Base-by-base conservation (phyloP, 257 asterid genomes). In the Rehmannia glutinosa region DNA sequence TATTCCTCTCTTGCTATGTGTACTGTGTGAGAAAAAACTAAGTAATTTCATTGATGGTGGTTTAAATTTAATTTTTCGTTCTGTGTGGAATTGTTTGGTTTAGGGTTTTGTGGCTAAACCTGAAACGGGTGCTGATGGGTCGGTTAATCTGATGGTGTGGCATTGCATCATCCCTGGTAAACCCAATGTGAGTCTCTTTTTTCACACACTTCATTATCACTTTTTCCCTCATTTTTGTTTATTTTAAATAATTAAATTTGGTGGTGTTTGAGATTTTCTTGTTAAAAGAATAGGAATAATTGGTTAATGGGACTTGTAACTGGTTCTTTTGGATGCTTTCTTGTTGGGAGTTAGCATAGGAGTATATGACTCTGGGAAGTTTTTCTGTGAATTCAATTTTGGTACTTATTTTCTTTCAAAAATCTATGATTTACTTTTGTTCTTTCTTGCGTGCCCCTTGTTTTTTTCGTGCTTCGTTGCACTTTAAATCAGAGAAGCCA, bases 41-140 rank as follows among this genome's bases (percentile, higher is more conserved):
- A 1, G 24, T 45, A 6, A 25, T 50, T 1, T n/a, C 66, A 10
- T 27, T 30, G 3, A 1, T n/a, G 10, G 32, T 62, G 25, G 9
- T 32, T 33, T 42, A 41, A 25, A 24, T 64, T 47, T 56, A 52
- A 28, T 63, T 17, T 66, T 28, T 49, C 3, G 9, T 6, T 63
- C 8, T 17, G 4, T 66, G 8, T 36, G 9, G 19, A 2, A 58
- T 4, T 25, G 8, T n/a, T 8, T 19, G 62, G 46, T 32, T 39
- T 59, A 81, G 81, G 85, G 85, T 64, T 83, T 80, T 68, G 84
- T 77, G 55, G 90, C 90, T 4, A 82, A 69, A 64, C 90, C 90
- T 10, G 83, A 81, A 52, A 69, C 83, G 16, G 63, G 56, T 39
- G 45, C 62, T 2, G 83, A 83, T 64, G 84, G 89, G 15, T 38